Evolutionary conservation across 2,329 filamentous ascomycete genomes (phyloP).

Genomic region (Epicoccum sorghinum): DNA sequence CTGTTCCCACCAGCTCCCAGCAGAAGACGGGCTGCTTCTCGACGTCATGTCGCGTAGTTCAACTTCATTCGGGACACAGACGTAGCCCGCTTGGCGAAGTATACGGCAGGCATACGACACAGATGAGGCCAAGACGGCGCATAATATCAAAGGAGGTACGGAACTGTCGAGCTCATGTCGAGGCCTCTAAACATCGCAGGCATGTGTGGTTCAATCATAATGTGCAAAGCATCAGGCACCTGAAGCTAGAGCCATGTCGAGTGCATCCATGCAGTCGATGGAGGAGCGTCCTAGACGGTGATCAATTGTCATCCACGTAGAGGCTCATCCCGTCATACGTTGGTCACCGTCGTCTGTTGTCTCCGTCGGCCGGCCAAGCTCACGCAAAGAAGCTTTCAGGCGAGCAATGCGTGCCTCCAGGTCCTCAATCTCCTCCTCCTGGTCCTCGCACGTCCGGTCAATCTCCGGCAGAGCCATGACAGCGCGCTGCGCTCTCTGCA

Average conservation of each 20-base stretch:
- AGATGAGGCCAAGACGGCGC: background rate
- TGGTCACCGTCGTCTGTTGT: constrained; percentile 35
- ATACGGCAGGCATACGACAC: background rate
- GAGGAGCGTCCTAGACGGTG: constrained; percentile 29
- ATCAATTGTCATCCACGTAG: constrained; percentile 36
- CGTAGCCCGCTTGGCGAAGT: background rate
- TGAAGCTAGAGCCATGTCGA: constrained; percentile 31
- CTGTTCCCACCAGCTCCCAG: background rate
- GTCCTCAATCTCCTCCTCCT: constrained; percentile 71
- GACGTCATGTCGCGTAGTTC: constrained; percentile 10
- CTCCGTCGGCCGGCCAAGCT: constrained; percentile 35
- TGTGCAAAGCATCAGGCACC: constrained; percentile 15
- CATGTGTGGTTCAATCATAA: background rate
- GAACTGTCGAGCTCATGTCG: background rate
- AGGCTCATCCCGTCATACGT: constrained; percentile 47
- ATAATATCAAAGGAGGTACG: background rate
- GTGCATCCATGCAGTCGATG: constrained; percentile 40
- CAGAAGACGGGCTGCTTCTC: constrained; percentile 3
- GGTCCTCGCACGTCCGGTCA: constrained; percentile 68
- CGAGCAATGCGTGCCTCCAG: constrained; percentile 67
- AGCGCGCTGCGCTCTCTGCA: constrained; percentile 76
- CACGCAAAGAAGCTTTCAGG: constrained; percentile 57
- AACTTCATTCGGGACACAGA: background rate
- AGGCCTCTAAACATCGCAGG: background rate
- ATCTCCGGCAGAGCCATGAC: constrained; percentile 73